phyloP scores from a whole-genome alignment of 352 stramenopile species.

The Phytophthora citricola region DNA sequence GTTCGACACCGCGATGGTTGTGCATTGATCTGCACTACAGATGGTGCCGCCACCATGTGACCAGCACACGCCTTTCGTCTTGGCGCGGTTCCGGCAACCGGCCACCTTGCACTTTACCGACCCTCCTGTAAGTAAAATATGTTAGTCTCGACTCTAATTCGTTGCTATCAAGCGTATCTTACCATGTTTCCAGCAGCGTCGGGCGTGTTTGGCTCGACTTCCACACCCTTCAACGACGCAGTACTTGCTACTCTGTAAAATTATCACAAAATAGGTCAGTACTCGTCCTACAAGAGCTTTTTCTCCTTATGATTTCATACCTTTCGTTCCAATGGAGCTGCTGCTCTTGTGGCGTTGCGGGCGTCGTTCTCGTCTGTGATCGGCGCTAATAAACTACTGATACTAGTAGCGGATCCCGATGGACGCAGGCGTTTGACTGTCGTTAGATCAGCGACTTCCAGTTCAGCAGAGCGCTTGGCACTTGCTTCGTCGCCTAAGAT shows the following conservation, averaged over 20 bases:
- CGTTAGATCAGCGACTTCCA: slow-evolving; percentile 4
- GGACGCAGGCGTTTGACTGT: slow-evolving; percentile 13
- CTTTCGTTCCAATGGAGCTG: slow-evolving; percentile 19
- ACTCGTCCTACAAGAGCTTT: not conserved
- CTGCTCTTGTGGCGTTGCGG: slow-evolving; percentile 10
- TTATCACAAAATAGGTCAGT: not conserved
- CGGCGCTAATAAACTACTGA: slow-evolving; percentile 18
- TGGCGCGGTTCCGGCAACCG: slow-evolving; percentile 58
- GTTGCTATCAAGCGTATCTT: not conserved
- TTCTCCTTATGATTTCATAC: slow-evolving; percentile 1
- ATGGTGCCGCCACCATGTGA: slow-evolving; percentile 61
- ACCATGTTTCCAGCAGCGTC: slow-evolving; percentile 62
- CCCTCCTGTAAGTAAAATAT: slow-evolving; percentile 17
- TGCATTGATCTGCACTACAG: slow-evolving; percentile 44
- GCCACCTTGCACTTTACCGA: slow-evolving; percentile 63
- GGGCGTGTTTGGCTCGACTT: slow-evolving; percentile 56
- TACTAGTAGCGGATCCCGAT: slow-evolving; percentile 9
- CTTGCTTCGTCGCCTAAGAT: slow-evolving; percentile 32
- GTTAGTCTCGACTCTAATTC: not conserved
- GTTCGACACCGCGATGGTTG: slow-evolving; percentile 60
- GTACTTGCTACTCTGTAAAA: slow-evolving; percentile 52
- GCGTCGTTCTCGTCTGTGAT: slow-evolving; percentile 18
- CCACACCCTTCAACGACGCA: slow-evolving; percentile 56
- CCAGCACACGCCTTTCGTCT: slow-evolving; percentile 68
- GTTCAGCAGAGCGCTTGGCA: slow-evolving; percentile 4